phyloP scores from a whole-genome alignment of 805 yeast genomes.

The Maudiozyma barnettii region DNA sequence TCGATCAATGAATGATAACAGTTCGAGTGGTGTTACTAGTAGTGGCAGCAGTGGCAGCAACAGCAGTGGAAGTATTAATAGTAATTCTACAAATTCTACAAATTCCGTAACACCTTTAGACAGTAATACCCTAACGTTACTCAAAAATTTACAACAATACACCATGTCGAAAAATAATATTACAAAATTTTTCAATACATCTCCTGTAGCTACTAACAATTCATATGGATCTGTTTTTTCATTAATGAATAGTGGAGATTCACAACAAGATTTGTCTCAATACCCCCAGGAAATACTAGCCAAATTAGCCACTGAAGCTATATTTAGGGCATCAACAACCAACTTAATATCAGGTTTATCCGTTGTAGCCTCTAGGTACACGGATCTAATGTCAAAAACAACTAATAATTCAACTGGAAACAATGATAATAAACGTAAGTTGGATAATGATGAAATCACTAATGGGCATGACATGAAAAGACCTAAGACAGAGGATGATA shows the following conservation, averaged over 20 bases:
- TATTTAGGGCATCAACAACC: slow-evolving; percentile 43
- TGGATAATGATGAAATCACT: slow-evolving; percentile 9
- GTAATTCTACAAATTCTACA: not conserved
- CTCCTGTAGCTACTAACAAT: slow-evolving; percentile 32
- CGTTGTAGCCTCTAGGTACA: slow-evolving; percentile 60
- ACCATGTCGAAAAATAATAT: slow-evolving; percentile 19
- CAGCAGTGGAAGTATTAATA: not conserved
- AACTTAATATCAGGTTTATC: slow-evolving; percentile 56
- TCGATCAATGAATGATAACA: not conserved
- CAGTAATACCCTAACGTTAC: not conserved
- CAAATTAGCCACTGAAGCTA: slow-evolving; percentile 59
- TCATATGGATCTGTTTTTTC: slow-evolving; percentile 60
- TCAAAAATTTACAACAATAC: slow-evolving; percentile 19
- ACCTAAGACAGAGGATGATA: slow-evolving; percentile 7
- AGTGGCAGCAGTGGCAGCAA: not conserved
- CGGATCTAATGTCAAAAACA: slow-evolving; percentile 32
- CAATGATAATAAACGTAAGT: slow-evolving; percentile 12
- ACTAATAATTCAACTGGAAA: slow-evolving; percentile 6
- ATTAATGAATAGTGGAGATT: slow-evolving; percentile 53
- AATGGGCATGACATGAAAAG: slow-evolving; percentile 8
- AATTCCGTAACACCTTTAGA: slow-evolving; percentile 1
- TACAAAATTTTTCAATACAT: slow-evolving; percentile 26
- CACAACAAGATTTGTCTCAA: slow-evolving; percentile 58
- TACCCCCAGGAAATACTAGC: slow-evolving; percentile 52
- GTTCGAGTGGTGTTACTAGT: not conserved